These are phyloP conservation scores for Penicillium sp. DNA, from an alignment of 2,329 filamentous ascomycete species.

Conservation along the genomic window DNA sequence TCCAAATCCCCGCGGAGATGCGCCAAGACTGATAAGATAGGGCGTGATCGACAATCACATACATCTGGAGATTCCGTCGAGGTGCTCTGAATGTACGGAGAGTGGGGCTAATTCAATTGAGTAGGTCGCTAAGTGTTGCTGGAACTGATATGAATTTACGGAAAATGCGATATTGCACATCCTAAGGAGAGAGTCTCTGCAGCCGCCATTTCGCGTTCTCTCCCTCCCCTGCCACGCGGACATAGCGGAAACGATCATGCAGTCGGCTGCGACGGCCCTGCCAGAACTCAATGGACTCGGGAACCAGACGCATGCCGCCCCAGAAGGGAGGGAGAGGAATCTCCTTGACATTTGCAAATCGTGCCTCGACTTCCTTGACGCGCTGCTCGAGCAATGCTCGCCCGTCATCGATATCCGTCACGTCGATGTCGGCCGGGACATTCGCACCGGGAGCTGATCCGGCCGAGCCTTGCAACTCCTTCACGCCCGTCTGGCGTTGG, in stretches of 20 bases:
- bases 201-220: constrained; percentile 33
- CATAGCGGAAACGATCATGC: constrained; percentile 90
- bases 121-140: background rate
- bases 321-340: constrained; percentile 93
- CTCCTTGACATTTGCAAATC: constrained; percentile 66
- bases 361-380: constrained; percentile 69
- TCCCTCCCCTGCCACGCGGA: constrained; percentile 59
- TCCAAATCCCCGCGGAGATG: background rate
- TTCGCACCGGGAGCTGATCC: constrained; percentile 11
- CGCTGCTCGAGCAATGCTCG: constrained; percentile 67
- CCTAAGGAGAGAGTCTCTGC: constrained; percentile 32
- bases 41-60: constrained; percentile 1
- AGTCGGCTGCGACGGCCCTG: constrained; percentile 83
- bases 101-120: background rate
- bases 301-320: constrained; percentile 82
- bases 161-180: background rate
- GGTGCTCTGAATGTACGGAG: too few species aligned
- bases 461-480: constrained; percentile 12
- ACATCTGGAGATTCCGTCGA: too few species aligned
- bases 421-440: constrained; percentile 25
- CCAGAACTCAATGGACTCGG: constrained; percentile 90
- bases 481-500: constrained; percentile 22
- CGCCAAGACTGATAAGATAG: constrained; percentile 2
- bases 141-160: too few species aligned
- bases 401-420: constrained; percentile 54